Evolutionary conservation across 2,329 filamentous ascomycete species (phyloP), one percentile per base, ranked within the genome.

Genomic region (Aspergillus sp.): DNA sequence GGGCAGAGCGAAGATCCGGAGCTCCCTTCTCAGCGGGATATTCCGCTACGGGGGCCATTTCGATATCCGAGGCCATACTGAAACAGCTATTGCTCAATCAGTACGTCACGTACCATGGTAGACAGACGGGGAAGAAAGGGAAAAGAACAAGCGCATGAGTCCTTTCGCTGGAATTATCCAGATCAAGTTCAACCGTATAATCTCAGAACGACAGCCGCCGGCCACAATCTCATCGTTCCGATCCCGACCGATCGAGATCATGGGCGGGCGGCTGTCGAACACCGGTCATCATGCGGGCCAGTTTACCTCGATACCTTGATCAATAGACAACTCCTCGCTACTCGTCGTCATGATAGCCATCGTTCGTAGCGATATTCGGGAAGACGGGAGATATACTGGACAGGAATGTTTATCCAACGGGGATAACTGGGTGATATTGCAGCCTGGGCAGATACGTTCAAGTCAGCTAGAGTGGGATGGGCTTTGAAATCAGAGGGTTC

Each of bases 91-190:
- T n/a, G 30, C 14, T 15, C 12, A 34, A 41, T 54, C 35, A 55
- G 53, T 47, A 43, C 35, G 8, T 26, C 19, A 22, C 19, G 10
- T 12, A 7, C 17, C 6, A 20, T 11, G 26, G 13, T 29, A 11
- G 8, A 16, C 19, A 19, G 20, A 15, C 20, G 24, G 26, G 31
- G 27, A 33, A 32, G n/a, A 28, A 35, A 35, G 39, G 31, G 41
- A 40, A 30, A 34, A 45, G 49, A 51, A 47, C 49, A 45, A 40
- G 58, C n/a, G n/a, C 57, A 61, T 59, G 52, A 60, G 56, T 61
- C 47, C 58, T 61, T 61, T 60, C 58, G 58, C 58, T 61, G 58
- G 58, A 57, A 57, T 61, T 60, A 57, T 55, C 57, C 57, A 61
- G 55, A 60, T 60, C 57, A 61, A 61, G 57, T 61, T 58, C 49